Percentiles rank a stretch among this genome's conserved stretches.
Conservation (phyloP, 1,284 basidiomycete species). For the Puccinia polysora region DNA sequence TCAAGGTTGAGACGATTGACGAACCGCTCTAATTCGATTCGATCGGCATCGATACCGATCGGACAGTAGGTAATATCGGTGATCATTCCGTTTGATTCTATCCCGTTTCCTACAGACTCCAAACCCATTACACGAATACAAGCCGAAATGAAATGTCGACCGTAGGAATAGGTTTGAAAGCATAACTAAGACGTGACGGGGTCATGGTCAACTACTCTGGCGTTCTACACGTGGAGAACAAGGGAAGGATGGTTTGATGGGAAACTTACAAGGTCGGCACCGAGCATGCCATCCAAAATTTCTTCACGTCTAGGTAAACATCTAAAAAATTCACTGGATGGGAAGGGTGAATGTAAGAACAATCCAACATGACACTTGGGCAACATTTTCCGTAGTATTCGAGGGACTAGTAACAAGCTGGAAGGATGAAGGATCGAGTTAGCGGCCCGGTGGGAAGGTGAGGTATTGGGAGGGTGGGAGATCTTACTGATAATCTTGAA, state of each 20-base stretch:
- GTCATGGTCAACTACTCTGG: slow-evolving; percentile 7
- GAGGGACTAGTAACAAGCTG: slow-evolving; percentile 74
- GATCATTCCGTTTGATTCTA: slow-evolving; percentile 83
- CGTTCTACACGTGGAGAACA: not conserved
- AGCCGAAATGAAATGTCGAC: slow-evolving; percentile 86
- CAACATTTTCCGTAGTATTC: slow-evolving; percentile 71
- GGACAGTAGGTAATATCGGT: slow-evolving; percentile 84
- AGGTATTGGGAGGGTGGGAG: not conserved
- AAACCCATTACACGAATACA: slow-evolving; percentile 95
- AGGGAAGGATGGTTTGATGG: no score
- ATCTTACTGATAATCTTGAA: slow-evolving; percentile 62
- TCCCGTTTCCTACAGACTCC: slow-evolving; percentile 71
- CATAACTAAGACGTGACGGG: no score
- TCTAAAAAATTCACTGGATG: slow-evolving; percentile 90
- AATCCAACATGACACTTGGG: slow-evolving; percentile 75
- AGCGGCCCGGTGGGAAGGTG: no score
- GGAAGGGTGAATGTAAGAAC: slow-evolving; percentile 96
- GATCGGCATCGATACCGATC: slow-evolving; percentile 91
- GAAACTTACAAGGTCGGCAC: slow-evolving; percentile 88
- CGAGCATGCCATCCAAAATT: slow-evolving; percentile 95
- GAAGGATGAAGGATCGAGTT: not conserved
- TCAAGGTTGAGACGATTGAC: slow-evolving; percentile 51
- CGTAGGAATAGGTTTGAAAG: slow-evolving; percentile 82
- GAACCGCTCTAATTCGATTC: slow-evolving; percentile 75
- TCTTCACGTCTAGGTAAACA: slow-evolving; percentile 84